Conservation (phyloP, 2,329 filamentous ascomycete genomes). For the Penicillium brasilianum region DNA sequence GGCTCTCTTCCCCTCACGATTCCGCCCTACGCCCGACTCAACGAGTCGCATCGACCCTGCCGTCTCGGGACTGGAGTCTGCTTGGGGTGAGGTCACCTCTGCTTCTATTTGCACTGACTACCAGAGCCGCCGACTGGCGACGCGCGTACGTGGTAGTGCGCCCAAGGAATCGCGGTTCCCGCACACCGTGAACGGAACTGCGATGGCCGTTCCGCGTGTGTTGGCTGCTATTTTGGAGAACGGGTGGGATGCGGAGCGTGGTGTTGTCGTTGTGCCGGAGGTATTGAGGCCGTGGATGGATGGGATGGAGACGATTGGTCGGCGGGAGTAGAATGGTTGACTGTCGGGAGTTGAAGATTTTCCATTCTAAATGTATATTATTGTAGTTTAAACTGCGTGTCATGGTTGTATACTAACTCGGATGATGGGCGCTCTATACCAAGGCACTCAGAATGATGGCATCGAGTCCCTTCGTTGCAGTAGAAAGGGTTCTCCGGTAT, state of each 20-base stretch:
- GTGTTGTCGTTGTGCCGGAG: slow-evolving; percentile 75
- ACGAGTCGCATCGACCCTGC: slow-evolving; percentile 8
- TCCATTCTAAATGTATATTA: slow-evolving; percentile 12
- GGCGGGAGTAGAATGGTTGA: slow-evolving; percentile 5
- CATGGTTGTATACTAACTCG: background rate
- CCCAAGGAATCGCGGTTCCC: slow-evolving; percentile 68
- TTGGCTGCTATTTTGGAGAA: slow-evolving; percentile 89
- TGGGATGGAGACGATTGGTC: slow-evolving; percentile 67
- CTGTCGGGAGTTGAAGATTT: background rate
- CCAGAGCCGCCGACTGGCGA: slow-evolving; percentile 81
- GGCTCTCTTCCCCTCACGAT: slow-evolving; percentile 85
- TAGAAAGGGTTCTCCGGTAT: too few relatives aligned
- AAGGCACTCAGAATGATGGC: background rate
- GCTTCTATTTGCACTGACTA: slow-evolving; percentile 94
- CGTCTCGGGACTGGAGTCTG: slow-evolving; percentile 55
- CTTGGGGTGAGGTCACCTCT: slow-evolving; percentile 93
- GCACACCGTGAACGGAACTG: slow-evolving; percentile 92
- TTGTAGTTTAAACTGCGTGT: background rate
- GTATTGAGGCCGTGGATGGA: slow-evolving; percentile 85
- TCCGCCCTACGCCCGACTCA: slow-evolving; percentile 28
- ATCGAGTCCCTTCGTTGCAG: too few relatives aligned
- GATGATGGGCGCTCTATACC: background rate
- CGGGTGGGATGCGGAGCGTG: slow-evolving; percentile 75
- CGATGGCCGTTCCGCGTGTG: slow-evolving; percentile 86
- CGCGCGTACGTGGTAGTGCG: slow-evolving; percentile 65